These are phyloP conservation scores for Sutorius australiensis DNA, from an alignment of 768 basidiomycete species.

Conservation along the genomic window DNA sequence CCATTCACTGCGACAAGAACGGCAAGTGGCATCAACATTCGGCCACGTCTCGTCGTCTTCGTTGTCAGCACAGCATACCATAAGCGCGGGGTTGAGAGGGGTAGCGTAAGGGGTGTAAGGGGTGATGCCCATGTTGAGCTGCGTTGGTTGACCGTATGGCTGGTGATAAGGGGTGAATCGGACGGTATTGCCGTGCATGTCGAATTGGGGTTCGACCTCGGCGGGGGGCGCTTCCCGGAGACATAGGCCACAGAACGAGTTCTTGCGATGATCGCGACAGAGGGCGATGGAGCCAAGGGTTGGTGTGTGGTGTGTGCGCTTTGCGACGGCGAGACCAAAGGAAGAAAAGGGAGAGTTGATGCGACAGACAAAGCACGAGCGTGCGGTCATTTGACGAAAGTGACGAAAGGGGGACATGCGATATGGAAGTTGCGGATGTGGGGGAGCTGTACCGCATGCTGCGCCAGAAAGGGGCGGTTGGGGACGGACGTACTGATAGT, in stretches of 20 bases:
- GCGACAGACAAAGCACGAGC: conserved; percentile 64
- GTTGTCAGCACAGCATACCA: conserved; percentile 58
- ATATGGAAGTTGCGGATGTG: conserved; percentile 31
- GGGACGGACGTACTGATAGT: conserved; percentile 45
- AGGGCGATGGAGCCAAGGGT: conserved; percentile 46
- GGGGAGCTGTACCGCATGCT: conserved; percentile 32
- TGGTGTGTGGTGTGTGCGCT: conserved; percentile 41
- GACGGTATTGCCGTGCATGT: conserved; percentile 29
- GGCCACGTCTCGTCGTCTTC: conserved; percentile 72
- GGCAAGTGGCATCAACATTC: conserved; percentile 62
- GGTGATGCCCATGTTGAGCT: conserved; percentile 20
- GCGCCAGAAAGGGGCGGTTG: conserved; percentile 28
- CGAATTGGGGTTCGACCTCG: conserved; percentile 37
- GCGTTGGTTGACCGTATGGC: conserved; percentile 22
- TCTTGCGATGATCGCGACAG: conserved; percentile 64
- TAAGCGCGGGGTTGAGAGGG: conserved; percentile 26
- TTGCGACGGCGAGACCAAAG: conserved; percentile 49
- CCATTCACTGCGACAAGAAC: conserved; percentile 61
- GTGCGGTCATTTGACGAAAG: conserved; percentile 53
- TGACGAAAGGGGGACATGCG: conserved; percentile 54
- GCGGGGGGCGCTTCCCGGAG: conserved; percentile 55
- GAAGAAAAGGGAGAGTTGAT: conserved; percentile 55
- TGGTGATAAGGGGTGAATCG: conserved; percentile 33
- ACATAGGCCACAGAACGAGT: conserved; percentile 64
- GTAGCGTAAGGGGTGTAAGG: conserved; percentile 25